phyloP scores from a whole-genome alignment of 2,329 filamentous ascomycete genomes.

The Podosphaera fusca region DNA sequence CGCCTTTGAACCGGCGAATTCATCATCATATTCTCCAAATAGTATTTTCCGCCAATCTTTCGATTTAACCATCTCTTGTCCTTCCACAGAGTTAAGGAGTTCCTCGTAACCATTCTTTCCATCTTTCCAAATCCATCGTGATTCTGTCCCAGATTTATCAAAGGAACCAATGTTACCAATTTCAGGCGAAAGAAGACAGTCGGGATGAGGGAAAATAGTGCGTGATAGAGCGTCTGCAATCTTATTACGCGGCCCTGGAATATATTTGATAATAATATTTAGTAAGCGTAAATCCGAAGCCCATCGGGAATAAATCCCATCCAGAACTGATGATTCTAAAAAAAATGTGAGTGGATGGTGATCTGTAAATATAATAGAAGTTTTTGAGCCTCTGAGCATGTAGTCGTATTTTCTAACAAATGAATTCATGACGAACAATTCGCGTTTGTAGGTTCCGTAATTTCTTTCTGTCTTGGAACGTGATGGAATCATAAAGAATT shows the following conservation, averaged over 20 bases:
- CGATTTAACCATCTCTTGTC: neutral
- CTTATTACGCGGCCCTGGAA: neutral
- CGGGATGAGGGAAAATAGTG: neutral
- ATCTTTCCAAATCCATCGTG: neutral
- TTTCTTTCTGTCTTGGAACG: neutral
- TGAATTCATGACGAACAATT: neutral
- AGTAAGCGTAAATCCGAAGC: neutral
- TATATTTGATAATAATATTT: neutral
- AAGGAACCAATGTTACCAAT: too few species aligned
- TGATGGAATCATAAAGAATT: neutral
- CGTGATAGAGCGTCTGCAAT: neutral
- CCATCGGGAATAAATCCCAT: constrained; percentile 1
- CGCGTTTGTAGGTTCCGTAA: neutral
- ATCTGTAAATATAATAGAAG: neutral
- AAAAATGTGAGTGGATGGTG: neutral
- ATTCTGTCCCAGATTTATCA: neutral
- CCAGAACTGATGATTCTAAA: neutral
- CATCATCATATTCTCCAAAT: neutral
- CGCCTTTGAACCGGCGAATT: neutral
- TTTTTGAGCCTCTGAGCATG: neutral
- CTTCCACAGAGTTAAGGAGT: neutral
- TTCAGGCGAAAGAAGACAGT: neutral
- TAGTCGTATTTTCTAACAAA: neutral
- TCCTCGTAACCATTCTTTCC: neutral
- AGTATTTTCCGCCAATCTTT: neutral